Percentiles rank a stretch among this genome's conserved stretches.
These are phyloP conservation scores for Agrocybe pediades DNA, from an alignment of 768 basidiomycete genomes.

Conservation along the genomic window DNA sequence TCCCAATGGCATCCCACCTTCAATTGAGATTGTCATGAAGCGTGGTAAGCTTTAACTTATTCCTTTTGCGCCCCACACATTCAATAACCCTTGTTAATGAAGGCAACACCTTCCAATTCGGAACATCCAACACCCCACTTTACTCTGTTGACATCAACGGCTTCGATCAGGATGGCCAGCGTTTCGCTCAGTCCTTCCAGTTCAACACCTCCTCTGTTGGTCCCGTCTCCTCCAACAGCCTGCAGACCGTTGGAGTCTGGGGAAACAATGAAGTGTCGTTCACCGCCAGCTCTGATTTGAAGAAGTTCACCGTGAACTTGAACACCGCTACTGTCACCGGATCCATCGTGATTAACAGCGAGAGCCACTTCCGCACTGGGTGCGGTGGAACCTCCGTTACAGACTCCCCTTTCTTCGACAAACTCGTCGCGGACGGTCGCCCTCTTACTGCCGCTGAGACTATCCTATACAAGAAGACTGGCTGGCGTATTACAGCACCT, in stretches of 20 bases:
- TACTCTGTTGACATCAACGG: conserved; percentile 4
- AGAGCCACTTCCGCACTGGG: not conserved
- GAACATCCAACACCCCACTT: conserved; percentile 2
- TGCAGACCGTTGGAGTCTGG: not conserved
- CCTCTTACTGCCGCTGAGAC: not conserved
- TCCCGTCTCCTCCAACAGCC: not conserved
- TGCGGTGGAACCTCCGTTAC: not conserved
- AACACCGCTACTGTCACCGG: conserved; percentile 1
- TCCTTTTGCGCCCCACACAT: not conserved
- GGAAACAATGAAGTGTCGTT: not conserved
- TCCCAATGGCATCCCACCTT: not conserved
- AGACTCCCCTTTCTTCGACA: conserved; percentile 1
- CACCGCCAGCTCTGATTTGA: not conserved
- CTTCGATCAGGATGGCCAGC: not conserved
- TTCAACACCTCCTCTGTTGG: not conserved
- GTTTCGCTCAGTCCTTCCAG: not conserved
- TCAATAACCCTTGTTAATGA: not conserved
- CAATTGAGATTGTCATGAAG: conserved; percentile 3
- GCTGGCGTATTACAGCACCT: not conserved
- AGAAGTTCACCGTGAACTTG: not conserved
- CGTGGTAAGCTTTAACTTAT: not conserved
- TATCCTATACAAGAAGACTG: not conserved
- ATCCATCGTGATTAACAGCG: conserved; percentile 1
- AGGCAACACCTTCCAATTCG: conserved; percentile 3
- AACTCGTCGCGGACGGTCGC: not conserved